Percentiles rank a stretch among this genome's conserved stretches.
Evolutionary conservation across 1,139 yeast genomes (phyloP).

Genomic region (Lodderomyces margitis): DNA sequence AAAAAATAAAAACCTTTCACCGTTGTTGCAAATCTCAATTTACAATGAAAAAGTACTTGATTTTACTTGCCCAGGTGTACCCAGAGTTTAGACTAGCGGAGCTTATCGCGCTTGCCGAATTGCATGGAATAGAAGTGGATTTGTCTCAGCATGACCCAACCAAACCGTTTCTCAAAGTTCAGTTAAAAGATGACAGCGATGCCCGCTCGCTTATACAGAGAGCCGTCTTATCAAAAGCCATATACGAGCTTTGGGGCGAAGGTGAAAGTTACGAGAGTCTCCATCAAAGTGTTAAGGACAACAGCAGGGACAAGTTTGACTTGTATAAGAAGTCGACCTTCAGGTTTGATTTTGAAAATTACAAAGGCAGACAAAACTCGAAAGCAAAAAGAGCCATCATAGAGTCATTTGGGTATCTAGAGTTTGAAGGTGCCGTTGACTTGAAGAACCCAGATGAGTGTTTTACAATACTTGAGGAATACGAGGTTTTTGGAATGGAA

Average conservation of each 20-base stretch:
- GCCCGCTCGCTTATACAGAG: conserved; percentile 66
- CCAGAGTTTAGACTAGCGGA: conserved; percentile 80
- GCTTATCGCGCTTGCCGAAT: conserved; percentile 75
- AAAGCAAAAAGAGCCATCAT: conserved; percentile 60
- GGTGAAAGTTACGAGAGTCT: conserved; percentile 57
- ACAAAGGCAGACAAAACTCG: conserved; percentile 62
- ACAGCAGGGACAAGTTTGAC: conserved; percentile 26
- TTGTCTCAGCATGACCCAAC: conserved; percentile 55
- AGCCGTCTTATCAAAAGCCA: conserved; percentile 68
- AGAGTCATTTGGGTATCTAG: conserved; percentile 69
- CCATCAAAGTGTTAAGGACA: conserved; percentile 51
- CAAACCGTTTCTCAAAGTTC: conserved; percentile 70
- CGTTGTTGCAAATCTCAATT: background rate
- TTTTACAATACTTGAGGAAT: conserved; percentile 76
- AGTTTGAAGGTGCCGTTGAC: conserved; percentile 71
- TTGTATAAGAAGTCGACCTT: conserved; percentile 50
- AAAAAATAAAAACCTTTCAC: background rate
- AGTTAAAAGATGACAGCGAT: conserved; percentile 60
- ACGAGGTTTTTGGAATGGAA: conserved; percentile 48
- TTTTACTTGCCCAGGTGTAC: conserved; percentile 83
- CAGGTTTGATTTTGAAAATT: conserved; percentile 79
- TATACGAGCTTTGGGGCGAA: conserved; percentile 83
- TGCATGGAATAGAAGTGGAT: conserved; percentile 57
- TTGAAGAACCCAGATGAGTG: conserved; percentile 76
- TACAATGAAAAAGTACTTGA: conserved; percentile 59